Evolutionary conservation across 225 moss, liverwort and hornwort genomes (phyloP), one percentile per base, ranked within the genome.

Genomic region (Ulota crispa): DNA sequence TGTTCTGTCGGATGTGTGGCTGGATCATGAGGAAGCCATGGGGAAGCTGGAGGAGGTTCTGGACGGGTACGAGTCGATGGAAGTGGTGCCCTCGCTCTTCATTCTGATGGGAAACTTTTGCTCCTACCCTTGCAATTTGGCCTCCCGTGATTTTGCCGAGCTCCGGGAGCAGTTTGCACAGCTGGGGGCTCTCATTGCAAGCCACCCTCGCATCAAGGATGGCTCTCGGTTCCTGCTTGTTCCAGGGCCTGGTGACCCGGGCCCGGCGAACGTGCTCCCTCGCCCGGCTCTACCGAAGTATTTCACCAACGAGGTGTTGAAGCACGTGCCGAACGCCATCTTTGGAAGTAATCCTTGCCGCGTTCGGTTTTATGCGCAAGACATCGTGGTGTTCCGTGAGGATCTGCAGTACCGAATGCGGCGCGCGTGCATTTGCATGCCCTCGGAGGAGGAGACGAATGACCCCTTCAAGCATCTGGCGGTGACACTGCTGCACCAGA

Each of bases 281-380:
- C 90, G 94, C 26, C 96, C 96, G 61, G 90, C 93, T 21, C 52
- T 96, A 45, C 96, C 92, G 8, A 93, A 92, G 39, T 99, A 90
- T 67, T 96, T 99, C 42, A 84, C 92, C 15, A 84, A 91, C 24
- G 99, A 99, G 85, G 34, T 99, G 50, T 68, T 80, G 20, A 99
- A 96, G 67, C 87, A 93, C 63, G 85, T 96, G n/a, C 99, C 99
- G 32, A 93, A 92, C 32, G 91, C 93, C 27, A 74, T 85, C 34
- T 99, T 96, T 43, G 90, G 89, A 23, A 96, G 92, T 54, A 99
- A 94, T 45, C 99, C 99, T 50, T 99, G 99, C 92, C 88, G 95
- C 62, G 71, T 89, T 27, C 92, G 99, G 31, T 99, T 92, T 60
- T 96, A 93, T 30, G 89, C 99, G 9, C 99, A 99, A 73, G 99